Conservation (phyloP, 371 early-diverging fungal genomes). For the Dichotomocladium elegans region DNA sequence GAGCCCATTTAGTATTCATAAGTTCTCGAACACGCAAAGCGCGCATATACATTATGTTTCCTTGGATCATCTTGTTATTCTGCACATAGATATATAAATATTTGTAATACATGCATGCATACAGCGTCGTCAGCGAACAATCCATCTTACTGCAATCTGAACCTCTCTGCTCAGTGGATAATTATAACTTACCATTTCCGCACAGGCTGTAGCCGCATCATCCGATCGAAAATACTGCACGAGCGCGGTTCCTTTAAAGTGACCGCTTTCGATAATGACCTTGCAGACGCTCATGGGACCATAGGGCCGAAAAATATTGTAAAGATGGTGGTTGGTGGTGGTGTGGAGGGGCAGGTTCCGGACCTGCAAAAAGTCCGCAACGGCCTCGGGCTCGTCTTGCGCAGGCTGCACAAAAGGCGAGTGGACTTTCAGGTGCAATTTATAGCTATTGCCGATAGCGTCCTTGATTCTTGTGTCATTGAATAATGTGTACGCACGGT, state of each 20-base stretch:
- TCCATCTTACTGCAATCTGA: background rate
- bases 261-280: constrained; percentile 25
- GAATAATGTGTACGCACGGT: constrained; percentile 4
- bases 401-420: constrained; percentile 1
- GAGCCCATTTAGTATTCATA: too few relatives aligned
- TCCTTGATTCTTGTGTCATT: constrained; percentile 3
- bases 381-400: background rate
- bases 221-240: constrained; percentile 39
- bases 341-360: constrained; percentile 3
- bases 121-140: background rate
- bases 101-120: too few relatives aligned
- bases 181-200: constrained; percentile 28
- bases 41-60: background rate
- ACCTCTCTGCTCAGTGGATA: background rate
- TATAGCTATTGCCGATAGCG: background rate
- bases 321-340: background rate
- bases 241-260: constrained; percentile 40
- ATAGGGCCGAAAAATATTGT: background rate
- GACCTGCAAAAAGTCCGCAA: background rate
- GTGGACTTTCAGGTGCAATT: constrained; percentile 23
- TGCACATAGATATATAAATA: too few relatives aligned
- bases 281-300: background rate
- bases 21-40: too few relatives aligned
- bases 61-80: background rate
- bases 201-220: constrained; percentile 29